Percentiles rank a stretch among this genome's conserved stretches.
Evolutionary conservation across 2,329 filamentous ascomycete species (phyloP).

Genomic region (Neonectria sp.): DNA sequence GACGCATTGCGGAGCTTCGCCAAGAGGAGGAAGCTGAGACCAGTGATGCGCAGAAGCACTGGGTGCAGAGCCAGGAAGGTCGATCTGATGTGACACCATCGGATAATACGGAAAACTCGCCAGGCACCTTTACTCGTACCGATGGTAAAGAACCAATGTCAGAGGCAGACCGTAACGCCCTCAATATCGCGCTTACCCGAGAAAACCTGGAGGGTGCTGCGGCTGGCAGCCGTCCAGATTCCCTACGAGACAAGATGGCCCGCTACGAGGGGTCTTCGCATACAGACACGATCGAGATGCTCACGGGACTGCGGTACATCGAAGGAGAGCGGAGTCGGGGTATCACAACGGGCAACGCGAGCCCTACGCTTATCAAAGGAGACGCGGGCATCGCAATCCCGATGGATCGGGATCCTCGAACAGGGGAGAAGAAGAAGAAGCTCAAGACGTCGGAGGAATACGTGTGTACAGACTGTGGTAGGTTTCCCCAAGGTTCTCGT

Average conservation of each 20-base stretch:
- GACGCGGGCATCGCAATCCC: slow-evolving; percentile 90
- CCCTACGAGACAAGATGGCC: slow-evolving; percentile 87
- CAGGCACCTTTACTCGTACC: slow-evolving; percentile 49
- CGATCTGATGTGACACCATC: slow-evolving; percentile 68
- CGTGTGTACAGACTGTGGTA: slow-evolving; percentile 94
- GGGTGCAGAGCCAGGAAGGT: slow-evolving; percentile 71
- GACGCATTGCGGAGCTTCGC: slow-evolving; percentile 87
- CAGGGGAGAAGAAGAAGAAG: slow-evolving; percentile 89
- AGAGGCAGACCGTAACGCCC: slow-evolving; percentile 74
- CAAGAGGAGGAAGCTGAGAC: slow-evolving; percentile 87
- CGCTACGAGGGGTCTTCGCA: slow-evolving; percentile 83
- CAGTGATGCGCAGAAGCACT: slow-evolving; percentile 75
- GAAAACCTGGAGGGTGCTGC: slow-evolving; percentile 85
- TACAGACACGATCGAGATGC: slow-evolving; percentile 91
- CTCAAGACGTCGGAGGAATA: slow-evolving; percentile 89
- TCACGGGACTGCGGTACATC: slow-evolving; percentile 89
- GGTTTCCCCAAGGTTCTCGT: slow-evolving; percentile 46
- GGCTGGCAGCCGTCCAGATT: slow-evolving; percentile 78
- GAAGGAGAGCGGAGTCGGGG: slow-evolving; percentile 91
- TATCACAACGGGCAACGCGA: slow-evolving; percentile 88
- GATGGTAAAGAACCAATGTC: slow-evolving; percentile 68
- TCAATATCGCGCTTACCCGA: slow-evolving; percentile 80
- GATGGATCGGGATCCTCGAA: slow-evolving; percentile 80
- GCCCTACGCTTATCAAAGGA: slow-evolving; percentile 85
- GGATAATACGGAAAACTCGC: slow-evolving; percentile 59